Conservation (phyloP, 2,329 filamentous ascomycete genomes). For the Fusarium zealandicum region DNA sequence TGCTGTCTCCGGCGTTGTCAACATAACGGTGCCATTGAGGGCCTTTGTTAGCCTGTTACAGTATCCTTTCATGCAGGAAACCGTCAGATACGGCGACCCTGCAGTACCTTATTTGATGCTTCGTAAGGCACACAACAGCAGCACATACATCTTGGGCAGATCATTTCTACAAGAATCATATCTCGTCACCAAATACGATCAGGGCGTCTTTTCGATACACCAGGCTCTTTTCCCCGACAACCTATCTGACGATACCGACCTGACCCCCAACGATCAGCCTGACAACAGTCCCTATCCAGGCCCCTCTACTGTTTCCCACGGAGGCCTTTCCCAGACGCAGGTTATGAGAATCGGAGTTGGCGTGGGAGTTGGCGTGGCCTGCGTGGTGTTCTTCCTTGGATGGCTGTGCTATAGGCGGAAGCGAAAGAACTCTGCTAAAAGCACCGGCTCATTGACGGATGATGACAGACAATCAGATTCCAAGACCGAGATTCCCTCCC, state of each 20-base stretch:
- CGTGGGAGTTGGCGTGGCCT: constrained; percentile 47
- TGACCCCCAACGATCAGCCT: constrained; percentile 53
- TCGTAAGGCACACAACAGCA: constrained; percentile 59
- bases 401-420: constrained; percentile 48
- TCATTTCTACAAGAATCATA: constrained; percentile 76
- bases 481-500: constrained; percentile 40
- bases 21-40: constrained; percentile 61
- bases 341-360: constrained; percentile 57
- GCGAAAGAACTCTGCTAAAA: constrained; percentile 40
- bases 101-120: constrained; percentile 71
- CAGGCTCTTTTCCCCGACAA: constrained; percentile 61
- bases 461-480: constrained; percentile 50
- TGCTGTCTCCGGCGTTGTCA: constrained; percentile 59
- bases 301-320: constrained; percentile 27
- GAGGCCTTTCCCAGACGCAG: constrained; percentile 50
- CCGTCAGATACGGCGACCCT: constrained; percentile 54
- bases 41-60: constrained; percentile 59
- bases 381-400: constrained; percentile 38
- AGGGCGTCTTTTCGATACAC: constrained; percentile 60
- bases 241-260: constrained; percentile 49
- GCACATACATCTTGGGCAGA: constrained; percentile 68
- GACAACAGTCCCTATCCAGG: constrained; percentile 57
- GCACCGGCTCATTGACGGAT: constrained; percentile 25
- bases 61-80: constrained; percentile 56
- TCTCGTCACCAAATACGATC: constrained; percentile 64